Evolutionary conservation across 306 rosid genomes (phyloP).

Genomic region (Medicago ruthenica): DNA sequence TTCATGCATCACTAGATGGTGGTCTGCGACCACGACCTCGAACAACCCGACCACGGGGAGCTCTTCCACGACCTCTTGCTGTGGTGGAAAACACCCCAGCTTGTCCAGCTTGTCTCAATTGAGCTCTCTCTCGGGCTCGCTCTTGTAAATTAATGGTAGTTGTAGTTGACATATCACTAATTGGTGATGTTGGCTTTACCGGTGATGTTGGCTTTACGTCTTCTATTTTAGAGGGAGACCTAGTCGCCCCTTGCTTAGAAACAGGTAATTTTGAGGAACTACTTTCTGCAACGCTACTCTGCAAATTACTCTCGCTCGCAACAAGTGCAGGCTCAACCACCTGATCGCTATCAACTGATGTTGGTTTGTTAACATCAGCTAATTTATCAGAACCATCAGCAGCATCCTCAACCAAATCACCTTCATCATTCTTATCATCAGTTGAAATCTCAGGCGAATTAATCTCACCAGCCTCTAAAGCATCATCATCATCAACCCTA

Average conservation of each 20-base stretch:
- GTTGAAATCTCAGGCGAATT: constrained; percentile 61
- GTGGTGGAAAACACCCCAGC: constrained; percentile 60
- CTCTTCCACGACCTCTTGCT: constrained; percentile 74
- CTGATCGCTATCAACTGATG: constrained; percentile 60
- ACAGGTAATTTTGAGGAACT: constrained; percentile 53
- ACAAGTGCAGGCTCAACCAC: constrained; percentile 54
- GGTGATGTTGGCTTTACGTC: constrained; percentile 66
- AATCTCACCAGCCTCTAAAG: constrained; percentile 65
- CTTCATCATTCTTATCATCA: constrained; percentile 77
- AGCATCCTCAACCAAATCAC: constrained; percentile 71
- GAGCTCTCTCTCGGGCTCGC: constrained; percentile 73
- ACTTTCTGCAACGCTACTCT: constrained; percentile 51
- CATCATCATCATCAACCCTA: constrained; percentile 72
- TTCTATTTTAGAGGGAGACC: constrained; percentile 50
- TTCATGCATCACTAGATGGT: constrained; percentile 54
- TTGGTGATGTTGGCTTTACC: constrained; percentile 60
- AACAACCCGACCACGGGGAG: constrained; percentile 58
- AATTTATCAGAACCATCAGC: constrained; percentile 78
- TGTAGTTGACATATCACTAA: constrained; percentile 53
- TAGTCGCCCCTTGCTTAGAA: constrained; percentile 42
- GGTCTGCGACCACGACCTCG: constrained; percentile 70
- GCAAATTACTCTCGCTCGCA: constrained; percentile 44
- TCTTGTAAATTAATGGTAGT: constrained; percentile 68
- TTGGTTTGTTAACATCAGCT: constrained; percentile 59
- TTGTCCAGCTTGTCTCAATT: constrained; percentile 75